phyloP scores from a whole-genome alignment of 371 early-diverging fungal genomes.

The Mortierella sp. region DNA sequence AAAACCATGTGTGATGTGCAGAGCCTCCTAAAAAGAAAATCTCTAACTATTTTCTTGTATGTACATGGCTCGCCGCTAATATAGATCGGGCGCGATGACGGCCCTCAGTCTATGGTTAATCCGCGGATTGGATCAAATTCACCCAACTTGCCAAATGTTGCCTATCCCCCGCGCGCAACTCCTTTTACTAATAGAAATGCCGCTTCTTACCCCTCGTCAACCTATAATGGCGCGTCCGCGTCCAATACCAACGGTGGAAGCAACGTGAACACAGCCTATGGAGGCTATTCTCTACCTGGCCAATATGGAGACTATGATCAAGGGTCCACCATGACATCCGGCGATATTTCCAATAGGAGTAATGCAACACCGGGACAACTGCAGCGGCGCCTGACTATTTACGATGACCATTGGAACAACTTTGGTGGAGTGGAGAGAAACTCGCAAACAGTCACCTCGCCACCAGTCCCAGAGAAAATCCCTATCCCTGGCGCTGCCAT shows the following conservation, averaged over 20 bases:
- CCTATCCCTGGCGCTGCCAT: slow-evolving; percentile 16
- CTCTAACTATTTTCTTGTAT: no score
- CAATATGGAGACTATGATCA: not conserved
- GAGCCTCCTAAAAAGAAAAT: no score
- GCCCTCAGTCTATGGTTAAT: slow-evolving; percentile 52
- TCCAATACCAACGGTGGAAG: not conserved
- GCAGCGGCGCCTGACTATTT: slow-evolving; percentile 30
- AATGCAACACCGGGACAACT: slow-evolving; percentile 5
- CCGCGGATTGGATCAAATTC: slow-evolving; percentile 21
- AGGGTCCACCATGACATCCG: not conserved
- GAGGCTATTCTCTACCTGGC: not conserved
- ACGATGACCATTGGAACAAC: slow-evolving; percentile 50
- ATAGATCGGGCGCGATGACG: slow-evolving; percentile 37
- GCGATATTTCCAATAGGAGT: not conserved
- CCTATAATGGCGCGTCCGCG: not conserved
- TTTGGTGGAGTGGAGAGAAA: slow-evolving; percentile 24
- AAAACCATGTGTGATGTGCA: not conserved
- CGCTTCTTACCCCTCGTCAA: slow-evolving; percentile 7
- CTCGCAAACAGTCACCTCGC: slow-evolving; percentile 6
- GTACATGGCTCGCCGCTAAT: not conserved
- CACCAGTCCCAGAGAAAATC: slow-evolving; percentile 37
- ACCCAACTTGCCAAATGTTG: slow-evolving; percentile 11
- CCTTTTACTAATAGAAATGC: slow-evolving; percentile 39
- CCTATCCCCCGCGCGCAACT: slow-evolving; percentile 52
- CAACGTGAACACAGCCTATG: slow-evolving; percentile 2